Base-by-base conservation (phyloP, 1,284 basidiomycete genomes). In the Laetiporus sulphureus region DNA sequence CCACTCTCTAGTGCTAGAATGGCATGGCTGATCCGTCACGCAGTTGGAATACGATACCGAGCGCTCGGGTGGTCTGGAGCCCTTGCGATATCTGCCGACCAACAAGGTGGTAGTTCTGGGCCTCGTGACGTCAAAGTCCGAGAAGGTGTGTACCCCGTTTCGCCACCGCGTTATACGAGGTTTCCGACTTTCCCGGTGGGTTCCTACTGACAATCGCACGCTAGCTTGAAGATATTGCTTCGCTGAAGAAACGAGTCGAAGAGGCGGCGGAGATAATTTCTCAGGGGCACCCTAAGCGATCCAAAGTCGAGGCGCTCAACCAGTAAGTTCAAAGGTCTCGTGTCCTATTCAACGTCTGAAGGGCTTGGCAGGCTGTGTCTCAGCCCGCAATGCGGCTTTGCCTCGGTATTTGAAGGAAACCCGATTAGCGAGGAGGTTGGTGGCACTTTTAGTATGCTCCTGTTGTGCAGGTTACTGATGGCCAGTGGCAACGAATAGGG, bases 1-100 rank as follows among this genome's bases (percentile, higher is more conserved):
- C 21, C 25, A 23, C 22, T 25, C 25, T 7, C 8, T 27, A 7
- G 25, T 27, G 13, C 7, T 13, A 30, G 39, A 34, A 40, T 41
- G 38, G 13, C 33, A 32, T 34, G 16, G 39, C 45, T 31, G 38
- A 19, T 20, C 21, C 18, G 36, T 41, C 38, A 25, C 40, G 41
- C 53, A 79, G 77, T 69, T 84, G 36, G 86, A 91, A 63, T 91
- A 87, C 59, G 88, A 91, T 58, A 81, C 77, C 18, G 71, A 74
- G 41, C 76, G 83, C 15, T 74, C 84, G 0, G 83, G 83, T 30
- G 71, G 73, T 38, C 84, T 89, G 48, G 68, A 72, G 52, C 81
- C 83, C 2, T 67, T 89, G 35, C 73, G 65, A 45, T 56, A 80
- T 50, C 66, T 91, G 12, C 85, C 87, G 1, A 63, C 64, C 21